Base-by-base conservation (phyloP, 768 basidiomycete genomes). In the Leccinum pellstonianum region DNA sequence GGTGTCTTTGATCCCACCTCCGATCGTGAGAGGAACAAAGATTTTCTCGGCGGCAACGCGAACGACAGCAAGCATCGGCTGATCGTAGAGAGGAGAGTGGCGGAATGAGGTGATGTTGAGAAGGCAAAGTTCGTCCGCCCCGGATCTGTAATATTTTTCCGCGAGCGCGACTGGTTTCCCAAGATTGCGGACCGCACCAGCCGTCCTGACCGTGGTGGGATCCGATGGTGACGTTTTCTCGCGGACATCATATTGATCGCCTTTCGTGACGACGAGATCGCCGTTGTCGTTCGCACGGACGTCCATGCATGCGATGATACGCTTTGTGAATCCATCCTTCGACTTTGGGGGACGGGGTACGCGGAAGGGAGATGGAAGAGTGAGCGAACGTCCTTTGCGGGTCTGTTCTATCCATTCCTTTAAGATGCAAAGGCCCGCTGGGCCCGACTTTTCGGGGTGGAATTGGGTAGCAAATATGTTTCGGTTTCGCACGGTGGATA, bases 61-160 rank as follows among this genome's bases (percentile, higher is more conserved):
- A 46, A 98, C 93, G 68, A 99, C 91, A 35, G 93, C 91, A 56
- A 99, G 84, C 97, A 99, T 98, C 1, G 97, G 97, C 76, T 99
- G 97, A 75, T 98, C 97, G 48, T 81, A 87, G 37, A 99, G 81
- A 1, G 97, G 95, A 14, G 94, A 98, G 68, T 91, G 89, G 62
- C 97, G 91, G 85, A 99, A 99, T 62, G 96, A 97, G 15, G 97
- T 99, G 80, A 99, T 99, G 77, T 99, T 99, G 72, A 99, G 88
- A 63, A 99, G 86, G 72, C 94, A 97, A 37, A 99, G 80, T 76
- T 99, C 97, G 75, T 99, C 97, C 50, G 96, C 96, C 33, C 95
- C 95, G 33, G 86, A 84, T 11, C 77, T 72, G 76, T 88, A 98
- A 77, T 99, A 98, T 64, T 84, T 86, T 52, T 82, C 83, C 2